Base-by-base conservation (phyloP, 768 basidiomycete genomes). In the Sporobolomyces pararoseus region DNA sequence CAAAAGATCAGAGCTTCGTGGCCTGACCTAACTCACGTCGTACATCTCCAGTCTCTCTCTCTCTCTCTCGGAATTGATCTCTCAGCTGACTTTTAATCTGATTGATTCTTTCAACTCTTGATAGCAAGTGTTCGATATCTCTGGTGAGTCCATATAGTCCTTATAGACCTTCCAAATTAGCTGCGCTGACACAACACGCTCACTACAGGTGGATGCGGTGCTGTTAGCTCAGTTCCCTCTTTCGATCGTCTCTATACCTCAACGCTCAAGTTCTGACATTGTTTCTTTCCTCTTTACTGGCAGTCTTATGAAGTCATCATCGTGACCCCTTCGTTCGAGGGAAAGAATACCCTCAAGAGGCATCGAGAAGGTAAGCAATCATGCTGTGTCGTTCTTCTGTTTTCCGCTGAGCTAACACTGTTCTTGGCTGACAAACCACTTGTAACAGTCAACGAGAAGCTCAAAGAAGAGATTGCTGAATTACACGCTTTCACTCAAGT, bases 401-500 rank as follows among this genome's bases (percentile, higher is more conserved):
- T 19, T 0, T 29, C 27, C 5, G 16, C 16, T 7, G n/a, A n/a
- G 29, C 42, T 27, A 32, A 59, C 25, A 39, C 23, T 46, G 12
- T 7, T 23, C 31, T 19, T 21, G 32, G 9, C 39, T 9, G 10
- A 9, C 53, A 6, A 10, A 34, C 29, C 39, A 9, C 39, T 42
- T 17, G 9, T 7, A 19, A 19, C 64, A 77, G 76, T 77, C 55
- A 77, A 77, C 66, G 75, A 71, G 12, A 65, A 68, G 32, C 71
- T 77, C 29, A 75, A 74, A 62, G 75, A 73, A 17, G 76, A 77
- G 63, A 77, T 77, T 34, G 76, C 70, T 5, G 70, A 72, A 52
- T 68, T 77, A 49, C 76, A 77, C 63, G 76, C 76, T 9, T 77
- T 77, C 57, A 72, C 75, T 0, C 76, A 76, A 59, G 76, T 75